Conservation (phyloP, 805 yeast species). For the Candida lessepsii region DNA sequence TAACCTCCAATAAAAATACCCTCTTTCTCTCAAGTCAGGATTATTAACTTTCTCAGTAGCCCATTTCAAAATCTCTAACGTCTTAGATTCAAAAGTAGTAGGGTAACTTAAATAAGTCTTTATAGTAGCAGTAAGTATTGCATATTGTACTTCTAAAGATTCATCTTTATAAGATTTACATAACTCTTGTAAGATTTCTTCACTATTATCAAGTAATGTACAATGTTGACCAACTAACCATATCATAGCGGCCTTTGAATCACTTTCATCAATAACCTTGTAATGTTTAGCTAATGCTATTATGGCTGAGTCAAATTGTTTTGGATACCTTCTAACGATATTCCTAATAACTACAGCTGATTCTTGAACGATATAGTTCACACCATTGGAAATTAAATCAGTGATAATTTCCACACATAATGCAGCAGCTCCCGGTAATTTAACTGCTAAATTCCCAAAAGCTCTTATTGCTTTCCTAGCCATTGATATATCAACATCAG, state of each 20-base stretch:
- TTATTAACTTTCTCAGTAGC: slow-evolving; percentile 75
- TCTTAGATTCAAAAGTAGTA: slow-evolving; percentile 50
- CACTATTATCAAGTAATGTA: slow-evolving; percentile 43
- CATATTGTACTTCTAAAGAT: slow-evolving; percentile 68
- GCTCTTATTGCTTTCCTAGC: slow-evolving; percentile 86
- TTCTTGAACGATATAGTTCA: slow-evolving; percentile 78
- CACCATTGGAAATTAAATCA: slow-evolving; percentile 60
- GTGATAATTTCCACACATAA: slow-evolving; percentile 63
- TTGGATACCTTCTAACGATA: slow-evolving; percentile 74
- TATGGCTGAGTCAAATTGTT: slow-evolving; percentile 40
- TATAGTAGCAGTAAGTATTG: slow-evolving; percentile 70
- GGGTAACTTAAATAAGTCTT: slow-evolving; percentile 65
- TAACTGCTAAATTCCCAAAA: slow-evolving; percentile 84
- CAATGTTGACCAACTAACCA: slow-evolving; percentile 85
- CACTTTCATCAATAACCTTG: slow-evolving; percentile 64
- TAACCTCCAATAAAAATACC: slow-evolving; percentile 81
- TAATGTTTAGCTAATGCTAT: slow-evolving; percentile 29
- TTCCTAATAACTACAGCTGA: slow-evolving; percentile 72
- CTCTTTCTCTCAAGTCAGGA: slow-evolving; percentile 87
- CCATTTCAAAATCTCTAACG: slow-evolving; percentile 57
- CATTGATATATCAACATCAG: slow-evolving; percentile 83
- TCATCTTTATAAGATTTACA: slow-evolving; percentile 56
- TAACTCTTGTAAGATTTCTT: slow-evolving; percentile 38
- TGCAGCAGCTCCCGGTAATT: slow-evolving; percentile 59
- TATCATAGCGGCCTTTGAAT: slow-evolving; percentile 70